These are phyloP conservation scores for Xylaria acuta DNA, from an alignment of 495 filamentous ascomycete genomes.

Conservation along the genomic window DNA sequence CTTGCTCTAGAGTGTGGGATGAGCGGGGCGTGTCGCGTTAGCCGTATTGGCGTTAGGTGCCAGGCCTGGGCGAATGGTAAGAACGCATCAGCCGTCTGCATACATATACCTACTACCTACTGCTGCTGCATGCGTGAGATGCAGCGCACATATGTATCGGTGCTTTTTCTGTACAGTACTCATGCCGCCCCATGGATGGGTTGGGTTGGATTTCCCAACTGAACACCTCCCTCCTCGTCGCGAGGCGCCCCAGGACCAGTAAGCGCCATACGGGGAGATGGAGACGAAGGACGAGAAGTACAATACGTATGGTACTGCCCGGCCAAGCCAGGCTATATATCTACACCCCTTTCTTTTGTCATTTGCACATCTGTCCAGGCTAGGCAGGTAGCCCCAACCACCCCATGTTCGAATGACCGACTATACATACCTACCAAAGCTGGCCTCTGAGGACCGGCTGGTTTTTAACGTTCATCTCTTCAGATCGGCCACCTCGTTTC, in stretches of 20 bases:
- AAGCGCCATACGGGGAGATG: slow-evolving; percentile 13
- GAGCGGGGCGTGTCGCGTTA: slow-evolving; percentile 26
- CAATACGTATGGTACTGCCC: slow-evolving; percentile 21
- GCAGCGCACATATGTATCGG: slow-evolving; percentile 39
- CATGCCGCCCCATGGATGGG: slow-evolving; percentile 17
- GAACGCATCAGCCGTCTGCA: slow-evolving; percentile 43
- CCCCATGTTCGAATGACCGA: slow-evolving; percentile 5
- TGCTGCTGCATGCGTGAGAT: slow-evolving; percentile 39
- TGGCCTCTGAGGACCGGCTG: slow-evolving; percentile 2
- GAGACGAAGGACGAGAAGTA: slow-evolving; percentile 15
- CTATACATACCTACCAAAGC: slow-evolving; percentile 4
- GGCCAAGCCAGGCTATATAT: slow-evolving; percentile 22
- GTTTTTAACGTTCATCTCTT: not conserved
- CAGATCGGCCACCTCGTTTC: slow-evolving; percentile 1
- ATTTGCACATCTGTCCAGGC: slow-evolving; percentile 6
- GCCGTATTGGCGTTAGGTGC: slow-evolving; percentile 29
- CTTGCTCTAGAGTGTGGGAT: slow-evolving; percentile 2
- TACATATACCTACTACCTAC: slow-evolving; percentile 16
- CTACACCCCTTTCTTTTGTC: slow-evolving; percentile 14
- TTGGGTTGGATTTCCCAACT: slow-evolving; percentile 22
- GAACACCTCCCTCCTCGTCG: not conserved
- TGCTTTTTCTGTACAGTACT: slow-evolving; percentile 18
- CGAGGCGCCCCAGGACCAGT: slow-evolving; percentile 2
- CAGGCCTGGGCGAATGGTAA: slow-evolving; percentile 37
- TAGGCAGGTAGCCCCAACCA: slow-evolving; percentile 18